A percentile compares a stretch with the other conserved stretches of the same genome.
phyloP scores from a whole-genome alignment of 2,329 filamentous ascomycete species.

The Pyrenochaeta sp. region DNA sequence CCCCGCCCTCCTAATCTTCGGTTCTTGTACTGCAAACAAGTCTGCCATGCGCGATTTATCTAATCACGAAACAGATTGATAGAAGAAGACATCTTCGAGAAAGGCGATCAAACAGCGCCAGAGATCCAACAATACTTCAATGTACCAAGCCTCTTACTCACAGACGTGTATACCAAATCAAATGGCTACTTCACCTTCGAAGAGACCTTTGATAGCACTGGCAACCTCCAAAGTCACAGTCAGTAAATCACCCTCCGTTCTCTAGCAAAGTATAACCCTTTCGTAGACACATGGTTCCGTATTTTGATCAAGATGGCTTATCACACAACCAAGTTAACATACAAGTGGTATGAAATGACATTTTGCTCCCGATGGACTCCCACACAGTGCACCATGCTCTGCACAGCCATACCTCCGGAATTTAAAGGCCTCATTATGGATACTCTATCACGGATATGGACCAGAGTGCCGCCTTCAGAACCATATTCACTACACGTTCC shows the following conservation, averaged over 20 bases:
- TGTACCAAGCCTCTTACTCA: constrained; percentile 15
- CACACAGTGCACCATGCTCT: constrained; percentile 7
- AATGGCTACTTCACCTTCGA: constrained; percentile 23
- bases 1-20: neutral
- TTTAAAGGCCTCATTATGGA: constrained; percentile 12
- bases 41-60: neutral
- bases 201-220: constrained; percentile 6
- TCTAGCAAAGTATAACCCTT: neutral
- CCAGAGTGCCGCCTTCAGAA: constrained; percentile 2
- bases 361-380: constrained; percentile 18
- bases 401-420: constrained; percentile 9
- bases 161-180: constrained; percentile 17
- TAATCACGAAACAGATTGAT: neutral
- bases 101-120: constrained; percentile 28
- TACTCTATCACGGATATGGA: constrained; percentile 5
- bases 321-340: constrained; percentile 1
- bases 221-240: constrained; percentile 8
- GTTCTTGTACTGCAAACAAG: neutral
- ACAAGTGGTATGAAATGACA: constrained; percentile 27
- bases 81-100: constrained; percentile 22
- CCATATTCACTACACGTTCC: constrained; percentile 19
- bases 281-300: constrained; percentile 21
- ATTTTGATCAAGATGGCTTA: constrained; percentile 14
- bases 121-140: constrained; percentile 16
- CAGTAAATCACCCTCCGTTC: too few relatives aligned